phyloP scores from a whole-genome alignment of 2,329 filamentous ascomycete genomes.

The Clonostachys rosea region DNA sequence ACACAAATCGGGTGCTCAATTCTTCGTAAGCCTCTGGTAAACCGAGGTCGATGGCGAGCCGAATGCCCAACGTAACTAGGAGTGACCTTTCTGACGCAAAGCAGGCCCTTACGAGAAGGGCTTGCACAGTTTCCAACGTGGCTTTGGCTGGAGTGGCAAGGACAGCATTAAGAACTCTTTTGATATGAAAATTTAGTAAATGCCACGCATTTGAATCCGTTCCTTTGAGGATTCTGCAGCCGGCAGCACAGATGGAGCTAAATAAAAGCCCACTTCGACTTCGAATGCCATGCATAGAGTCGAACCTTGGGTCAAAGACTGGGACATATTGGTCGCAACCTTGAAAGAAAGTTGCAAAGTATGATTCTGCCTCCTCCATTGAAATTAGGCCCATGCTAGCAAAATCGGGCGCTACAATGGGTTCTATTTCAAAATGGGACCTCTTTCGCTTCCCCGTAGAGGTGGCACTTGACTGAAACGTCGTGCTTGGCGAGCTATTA shows the following conservation, averaged over 20 bases:
- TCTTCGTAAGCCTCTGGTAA: slow-evolving; percentile 36
- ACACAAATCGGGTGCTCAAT: slow-evolving; percentile 14
- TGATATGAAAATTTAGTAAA: slow-evolving; percentile 35
- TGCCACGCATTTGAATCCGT: slow-evolving; percentile 30
- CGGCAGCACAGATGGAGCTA: slow-evolving; percentile 45
- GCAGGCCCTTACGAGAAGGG: slow-evolving; percentile 43
- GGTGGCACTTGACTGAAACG: background rate
- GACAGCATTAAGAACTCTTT: slow-evolving; percentile 33
- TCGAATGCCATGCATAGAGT: slow-evolving; percentile 38
- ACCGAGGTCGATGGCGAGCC: slow-evolving; percentile 43
- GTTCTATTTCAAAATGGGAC: slow-evolving; percentile 8
- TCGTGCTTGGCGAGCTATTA: background rate
- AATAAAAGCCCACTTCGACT: slow-evolving; percentile 42
- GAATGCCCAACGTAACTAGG: slow-evolving; percentile 41
- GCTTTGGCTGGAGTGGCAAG: slow-evolving; percentile 14
- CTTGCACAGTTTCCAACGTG: slow-evolving; percentile 43
- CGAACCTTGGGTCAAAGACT: slow-evolving; percentile 19
- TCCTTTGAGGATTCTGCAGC: slow-evolving; percentile 37
- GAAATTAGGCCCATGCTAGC: slow-evolving; percentile 11
- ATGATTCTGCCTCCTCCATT: slow-evolving; percentile 10
- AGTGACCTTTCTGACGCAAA: slow-evolving; percentile 47
- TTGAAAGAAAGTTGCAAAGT: slow-evolving; percentile 15
- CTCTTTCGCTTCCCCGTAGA: slow-evolving; percentile 1
- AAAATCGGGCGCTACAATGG: slow-evolving; percentile 9
- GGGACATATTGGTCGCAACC: slow-evolving; percentile 18